A percentile compares a stretch with the other conserved stretches of the same genome.
phyloP scores from a whole-genome alignment of 768 basidiomycete genomes.

The Rickenella mellea region DNA sequence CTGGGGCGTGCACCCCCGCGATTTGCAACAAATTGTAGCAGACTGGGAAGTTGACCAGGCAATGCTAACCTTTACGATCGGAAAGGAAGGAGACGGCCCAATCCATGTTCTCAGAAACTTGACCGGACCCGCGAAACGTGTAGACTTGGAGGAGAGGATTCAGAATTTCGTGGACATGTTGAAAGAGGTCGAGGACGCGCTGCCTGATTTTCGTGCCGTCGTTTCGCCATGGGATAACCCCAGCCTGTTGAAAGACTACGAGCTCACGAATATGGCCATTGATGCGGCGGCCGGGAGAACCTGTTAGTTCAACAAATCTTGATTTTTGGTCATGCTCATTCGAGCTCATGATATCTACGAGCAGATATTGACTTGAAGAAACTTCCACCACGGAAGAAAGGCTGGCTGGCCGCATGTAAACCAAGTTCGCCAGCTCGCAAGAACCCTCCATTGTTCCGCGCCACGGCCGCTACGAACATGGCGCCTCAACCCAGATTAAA shows the following conservation, averaged over 20 bases:
- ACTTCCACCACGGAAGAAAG: not conserved
- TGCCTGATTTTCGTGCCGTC: conserved; percentile 38
- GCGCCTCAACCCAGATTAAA: too few relatives aligned
- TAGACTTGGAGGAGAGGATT: not conserved
- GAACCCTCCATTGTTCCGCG: too few relatives aligned
- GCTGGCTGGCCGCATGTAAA: not conserved
- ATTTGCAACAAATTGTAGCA: conserved; percentile 18
- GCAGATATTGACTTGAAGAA: not conserved
- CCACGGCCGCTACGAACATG: too few relatives aligned
- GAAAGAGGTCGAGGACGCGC: conserved; percentile 25
- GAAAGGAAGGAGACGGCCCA: not conserved
- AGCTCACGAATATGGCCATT: conserved; percentile 20
- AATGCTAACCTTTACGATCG: not conserved
- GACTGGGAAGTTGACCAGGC: conserved; percentile 22
- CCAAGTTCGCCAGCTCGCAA: not conserved
- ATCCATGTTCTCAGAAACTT: not conserved
- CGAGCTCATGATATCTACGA: not conserved
- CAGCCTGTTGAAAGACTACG: conserved; percentile 25
- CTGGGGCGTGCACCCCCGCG: conserved; percentile 28
- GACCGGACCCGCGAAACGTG: not conserved
- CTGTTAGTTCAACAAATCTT: too few relatives aligned
- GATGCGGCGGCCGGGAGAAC: conserved; percentile 21
- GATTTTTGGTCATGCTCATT: not conserved
- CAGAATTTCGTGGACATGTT: conserved; percentile 32
- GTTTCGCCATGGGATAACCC: conserved; percentile 36